Evolutionary conservation across 2,329 filamentous ascomycete genomes (phyloP), one percentile per base, ranked within the genome.

Genomic region (Teratosphaeria zuluensis): DNA sequence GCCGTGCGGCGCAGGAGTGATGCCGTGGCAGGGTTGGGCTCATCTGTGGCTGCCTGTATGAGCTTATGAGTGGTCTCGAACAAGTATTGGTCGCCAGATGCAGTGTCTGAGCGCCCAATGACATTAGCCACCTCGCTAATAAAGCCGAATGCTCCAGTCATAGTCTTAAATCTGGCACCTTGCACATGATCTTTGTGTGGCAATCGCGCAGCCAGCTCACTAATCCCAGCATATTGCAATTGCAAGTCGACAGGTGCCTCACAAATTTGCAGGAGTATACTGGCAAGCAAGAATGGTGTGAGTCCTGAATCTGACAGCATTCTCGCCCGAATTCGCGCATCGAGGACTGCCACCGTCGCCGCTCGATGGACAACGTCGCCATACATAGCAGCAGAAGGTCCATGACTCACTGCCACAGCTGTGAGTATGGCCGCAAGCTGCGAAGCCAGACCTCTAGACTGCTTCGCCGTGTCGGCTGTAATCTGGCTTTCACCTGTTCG

Each of bases 1-100:
- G 59, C 62, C 16, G 63, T 46, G 16, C 54, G 54, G 38, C 56
- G 59, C 11, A 62, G 51, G 21, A 48, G 42, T 9, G 16, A 19
- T 21, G 42, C n/a, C 6, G 16, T 21, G 42, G 19, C 42, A 19
- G 42, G 3, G n/a, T 48, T n/a, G 6, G 42, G 42, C 42, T 48
- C 42, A 19, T 62, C 32, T 21, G 3, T 12, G 9, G 56, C 56
- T 21, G 24, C 11, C n/a, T 30, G 24, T 2, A 32, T 28, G 1
- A 35, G 42, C 9, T 38, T 35, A 2, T 48, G 46, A 21, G 16
- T 33, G 19, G 57, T 58, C 35, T 35, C 52, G 19, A 28, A 53
- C 4, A 52, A 33, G 3, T 59, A 24, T 6, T 54, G 19, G 14
- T 21, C 33, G 8, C 51, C 58, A 4, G 55, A 12, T n/a, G 31